Base-by-base conservation (phyloP, 352 stramenopile species). In the Phytophthora aleatoria region DNA sequence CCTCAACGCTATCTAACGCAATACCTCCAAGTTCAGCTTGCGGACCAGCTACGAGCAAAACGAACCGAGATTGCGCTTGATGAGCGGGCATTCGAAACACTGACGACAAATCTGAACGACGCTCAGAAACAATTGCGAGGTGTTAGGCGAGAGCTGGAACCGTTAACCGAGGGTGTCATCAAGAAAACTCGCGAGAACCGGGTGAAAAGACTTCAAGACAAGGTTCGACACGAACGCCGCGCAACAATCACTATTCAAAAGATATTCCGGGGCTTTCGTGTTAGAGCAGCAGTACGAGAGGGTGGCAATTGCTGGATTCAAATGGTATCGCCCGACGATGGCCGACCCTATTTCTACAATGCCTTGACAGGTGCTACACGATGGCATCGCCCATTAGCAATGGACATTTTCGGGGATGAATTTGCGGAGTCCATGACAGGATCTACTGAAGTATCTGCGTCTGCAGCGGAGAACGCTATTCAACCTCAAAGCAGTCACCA, bases 1-100 rank as follows among this genome's bases (percentile, higher is more conserved):
- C 90, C 85, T 43, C 93, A 98, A 69, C 85, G 93, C 10, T 98
- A 95, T 69, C 65, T 97, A 27, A 98, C 93, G n/a, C 90, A 96
- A 63, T 98, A 96, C 54, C 65, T 98, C 10, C 86, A 96, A 68
- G 86, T 96, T n/a, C 87, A 95, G 49, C 76, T 98, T 42, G 83
- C 89, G 0, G 91, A 97, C 50, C 81, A 94, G 53, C 53, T 97
- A 24, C 79, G 83, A 24, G 83, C 81, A 10, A 89, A 90, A 50
- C 82, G 85, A 20, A 74, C 92, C 16, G 69, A 81, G 38, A 76
- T 92, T 11, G 81, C 80, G 1, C 77, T 93, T 52, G 77, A 87
- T 51, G 63, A 62, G 8, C 75, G 76, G 1, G 63, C 72, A 3
- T 67, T 93, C 1, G 87, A 96, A 55, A 57, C 69, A 5, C 44